These are phyloP conservation scores for Beauveria asiatica DNA, from an alignment of 2,329 filamentous ascomycete genomes.

Conservation along the genomic window DNA sequence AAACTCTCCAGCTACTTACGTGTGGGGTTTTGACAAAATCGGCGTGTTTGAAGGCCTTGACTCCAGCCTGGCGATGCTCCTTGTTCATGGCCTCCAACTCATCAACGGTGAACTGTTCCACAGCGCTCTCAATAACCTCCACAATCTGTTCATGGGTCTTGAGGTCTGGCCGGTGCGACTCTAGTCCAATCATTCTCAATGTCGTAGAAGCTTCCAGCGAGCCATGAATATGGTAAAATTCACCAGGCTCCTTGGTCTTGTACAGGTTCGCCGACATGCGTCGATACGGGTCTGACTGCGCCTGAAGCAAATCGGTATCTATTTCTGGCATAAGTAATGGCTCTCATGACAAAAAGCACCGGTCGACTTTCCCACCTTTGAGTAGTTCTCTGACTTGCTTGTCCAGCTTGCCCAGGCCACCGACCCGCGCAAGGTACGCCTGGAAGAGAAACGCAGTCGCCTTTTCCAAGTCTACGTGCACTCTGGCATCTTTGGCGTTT, in stretches of 20 bases:
- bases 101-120: slow-evolving; percentile 42
- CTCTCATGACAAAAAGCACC: background rate
- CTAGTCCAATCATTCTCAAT: slow-evolving; percentile 60
- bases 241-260: slow-evolving; percentile 53
- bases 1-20: slow-evolving; percentile 17
- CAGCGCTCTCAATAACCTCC: slow-evolving; percentile 48
- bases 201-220: slow-evolving; percentile 64
- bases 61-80: slow-evolving; percentile 49
- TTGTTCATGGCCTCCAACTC: slow-evolving; percentile 53
- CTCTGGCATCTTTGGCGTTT: slow-evolving; percentile 11
- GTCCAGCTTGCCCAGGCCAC: slow-evolving; percentile 30
- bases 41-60: slow-evolving; percentile 49
- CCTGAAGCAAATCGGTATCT: slow-evolving; percentile 65
- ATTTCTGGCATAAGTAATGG: background rate
- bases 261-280: slow-evolving; percentile 67
- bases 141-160: slow-evolving; percentile 52
- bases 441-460: slow-evolving; percentile 34
- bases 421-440: slow-evolving; percentile 28
- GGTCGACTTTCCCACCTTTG: slow-evolving; percentile 19
- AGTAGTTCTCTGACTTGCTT: slow-evolving; percentile 23
- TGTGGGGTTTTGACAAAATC: slow-evolving; percentile 48
- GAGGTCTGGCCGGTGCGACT: slow-evolving; percentile 51
- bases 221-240: slow-evolving; percentile 69
- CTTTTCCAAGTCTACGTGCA: slow-evolving; percentile 29
- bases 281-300: slow-evolving; percentile 63